Evolutionary conservation across 345 rosid species (phyloP).

Genomic region (Pistacia atlantica): DNA sequence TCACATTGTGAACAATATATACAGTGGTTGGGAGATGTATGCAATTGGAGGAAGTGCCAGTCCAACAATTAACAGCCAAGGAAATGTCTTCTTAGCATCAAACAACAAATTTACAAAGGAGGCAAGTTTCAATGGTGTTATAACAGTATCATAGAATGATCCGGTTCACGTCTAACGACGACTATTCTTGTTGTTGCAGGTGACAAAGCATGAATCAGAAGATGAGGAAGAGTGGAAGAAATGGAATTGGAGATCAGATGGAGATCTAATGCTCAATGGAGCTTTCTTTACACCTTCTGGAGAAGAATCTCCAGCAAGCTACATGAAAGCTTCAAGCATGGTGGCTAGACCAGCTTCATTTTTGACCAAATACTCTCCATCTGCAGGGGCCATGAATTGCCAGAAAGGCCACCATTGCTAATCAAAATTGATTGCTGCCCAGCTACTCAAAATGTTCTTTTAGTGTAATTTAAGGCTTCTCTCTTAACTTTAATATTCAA

Average conservation of each 20-base stretch:
- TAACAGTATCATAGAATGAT: too few relatives aligned
- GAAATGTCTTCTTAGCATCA: constrained; percentile 62
- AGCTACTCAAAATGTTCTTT: too few relatives aligned
- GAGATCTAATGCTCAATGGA: constrained; percentile 61
- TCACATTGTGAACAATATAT: constrained; percentile 67
- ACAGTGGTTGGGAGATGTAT: constrained; percentile 64
- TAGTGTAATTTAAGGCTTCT: too few relatives aligned
- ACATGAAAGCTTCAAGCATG: constrained; percentile 64
- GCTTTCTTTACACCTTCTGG: constrained; percentile 66
- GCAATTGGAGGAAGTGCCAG: constrained; percentile 77
- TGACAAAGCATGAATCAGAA: constrained; percentile 55
- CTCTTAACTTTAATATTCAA: too few relatives aligned
- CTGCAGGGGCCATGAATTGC: constrained; percentile 55
- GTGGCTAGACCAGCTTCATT: constrained; percentile 63
- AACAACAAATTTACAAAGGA: constrained; percentile 44
- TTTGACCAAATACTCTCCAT: constrained; percentile 34
- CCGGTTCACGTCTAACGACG: too few relatives aligned
- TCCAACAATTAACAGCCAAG: constrained; percentile 76
- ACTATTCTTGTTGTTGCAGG: constrained; percentile 27
- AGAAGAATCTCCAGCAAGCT: constrained; percentile 46
- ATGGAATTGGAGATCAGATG: constrained; percentile 79
- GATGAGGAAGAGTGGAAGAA: constrained; percentile 44
- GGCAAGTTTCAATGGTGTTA: constrained; percentile 32
- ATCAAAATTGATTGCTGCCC: not conserved
- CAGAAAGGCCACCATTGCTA: constrained; percentile 45